Conservation (phyloP, 805 yeast genomes). For the Metschnikowia noctiluminum region DNA sequence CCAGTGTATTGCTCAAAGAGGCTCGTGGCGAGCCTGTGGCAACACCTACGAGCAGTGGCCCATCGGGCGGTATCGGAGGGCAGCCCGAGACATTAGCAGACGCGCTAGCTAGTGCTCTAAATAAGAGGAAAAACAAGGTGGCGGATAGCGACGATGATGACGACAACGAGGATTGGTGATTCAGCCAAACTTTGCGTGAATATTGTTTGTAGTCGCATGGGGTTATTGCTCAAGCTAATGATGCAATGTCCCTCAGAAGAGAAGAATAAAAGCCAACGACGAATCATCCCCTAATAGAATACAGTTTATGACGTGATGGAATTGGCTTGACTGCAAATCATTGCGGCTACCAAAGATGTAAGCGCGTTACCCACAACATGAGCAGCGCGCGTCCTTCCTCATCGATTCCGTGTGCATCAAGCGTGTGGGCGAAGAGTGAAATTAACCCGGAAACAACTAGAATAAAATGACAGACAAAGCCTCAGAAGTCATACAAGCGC, state of each 20-base stretch:
- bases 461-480: slow-evolving; percentile 3
- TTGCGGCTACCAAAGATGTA: too few relatives aligned
- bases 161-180: slow-evolving; percentile 54
- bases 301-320: neutral
- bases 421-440: too few relatives aligned
- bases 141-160: slow-evolving; percentile 80
- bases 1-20: slow-evolving; percentile 68
- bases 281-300: neutral
- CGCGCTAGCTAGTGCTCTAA: slow-evolving; percentile 84
- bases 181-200: neutral
- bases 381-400: slow-evolving; percentile 6
- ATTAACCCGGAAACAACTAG: neutral
- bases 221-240: too few relatives aligned
- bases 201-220: too few relatives aligned
- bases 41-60: slow-evolving; percentile 26
- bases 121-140: slow-evolving; percentile 77
- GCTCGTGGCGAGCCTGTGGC: slow-evolving; percentile 58
- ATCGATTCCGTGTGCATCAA: neutral
- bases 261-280: neutral
- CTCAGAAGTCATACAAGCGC: slow-evolving; percentile 12
- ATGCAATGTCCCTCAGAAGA: neutral
- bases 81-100: slow-evolving; percentile 73
- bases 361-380: neutral
- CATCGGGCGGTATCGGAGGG: slow-evolving; percentile 40
- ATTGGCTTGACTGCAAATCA: too few relatives aligned